Percentiles rank a stretch among this genome's conserved stretches.
Evolutionary conservation across 1,284 basidiomycete species (phyloP).

Genomic region (Ceratobasidium theobromae): DNA sequence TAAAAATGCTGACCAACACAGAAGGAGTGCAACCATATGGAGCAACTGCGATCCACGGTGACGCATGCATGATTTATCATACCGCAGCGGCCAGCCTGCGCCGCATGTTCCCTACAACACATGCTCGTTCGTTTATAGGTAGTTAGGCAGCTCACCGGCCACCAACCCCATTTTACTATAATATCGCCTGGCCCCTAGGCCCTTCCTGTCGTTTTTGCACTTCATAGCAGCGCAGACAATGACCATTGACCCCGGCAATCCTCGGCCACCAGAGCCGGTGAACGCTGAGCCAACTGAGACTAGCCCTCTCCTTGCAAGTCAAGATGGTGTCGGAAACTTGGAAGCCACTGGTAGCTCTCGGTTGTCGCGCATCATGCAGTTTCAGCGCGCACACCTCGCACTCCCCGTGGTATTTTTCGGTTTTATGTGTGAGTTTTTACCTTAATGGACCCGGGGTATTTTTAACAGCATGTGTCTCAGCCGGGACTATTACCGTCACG

Average conservation of each 20-base stretch:
- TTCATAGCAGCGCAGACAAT: background rate
- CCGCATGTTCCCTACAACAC: no score
- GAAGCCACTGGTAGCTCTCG: background rate
- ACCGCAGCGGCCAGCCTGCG: no score
- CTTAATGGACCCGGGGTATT: background rate
- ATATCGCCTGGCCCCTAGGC: no score
- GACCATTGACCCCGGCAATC: background rate
- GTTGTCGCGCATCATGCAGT: background rate
- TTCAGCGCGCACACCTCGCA: conserved; percentile 7
- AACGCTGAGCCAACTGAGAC: conserved; percentile 15
- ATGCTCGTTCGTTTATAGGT: no score
- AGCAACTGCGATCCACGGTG: background rate
- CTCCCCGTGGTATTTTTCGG: conserved; percentile 13
- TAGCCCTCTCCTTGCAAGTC: conserved; percentile 14
- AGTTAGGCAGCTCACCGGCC: no score
- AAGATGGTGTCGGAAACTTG: background rate
- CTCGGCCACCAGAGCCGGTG: background rate
- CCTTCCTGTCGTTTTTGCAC: background rate
- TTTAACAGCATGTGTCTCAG: background rate
- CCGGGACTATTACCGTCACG: background rate
- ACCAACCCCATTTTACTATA: no score
- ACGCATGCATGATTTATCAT: background rate
- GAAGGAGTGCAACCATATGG: no score
- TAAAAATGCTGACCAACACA: no score
- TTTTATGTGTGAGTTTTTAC: conserved; percentile 2